Conservation (phyloP, 1,284 basidiomycete genomes). For the Trichosporon sp. region DNA sequence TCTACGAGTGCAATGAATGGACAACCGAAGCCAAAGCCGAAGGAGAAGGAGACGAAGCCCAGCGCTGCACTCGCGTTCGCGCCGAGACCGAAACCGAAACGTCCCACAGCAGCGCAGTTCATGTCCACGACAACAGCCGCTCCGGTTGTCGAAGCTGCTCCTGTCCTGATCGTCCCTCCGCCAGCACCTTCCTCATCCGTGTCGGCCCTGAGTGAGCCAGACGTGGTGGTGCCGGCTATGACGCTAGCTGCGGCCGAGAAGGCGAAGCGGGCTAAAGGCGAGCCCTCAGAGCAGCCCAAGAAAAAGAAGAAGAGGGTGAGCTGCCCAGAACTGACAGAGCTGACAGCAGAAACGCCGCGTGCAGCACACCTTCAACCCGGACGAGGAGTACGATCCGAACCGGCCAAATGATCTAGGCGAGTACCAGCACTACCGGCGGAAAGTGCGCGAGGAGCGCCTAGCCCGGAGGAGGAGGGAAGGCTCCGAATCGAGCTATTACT, state of each 20-base stretch:
- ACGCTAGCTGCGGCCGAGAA: slow-evolving; percentile 39
- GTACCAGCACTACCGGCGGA: slow-evolving; percentile 52
- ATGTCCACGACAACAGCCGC: slow-evolving; percentile 27
- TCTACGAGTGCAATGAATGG: not conserved
- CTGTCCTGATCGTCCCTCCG: slow-evolving; percentile 21
- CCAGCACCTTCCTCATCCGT: not conserved
- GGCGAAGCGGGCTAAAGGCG: slow-evolving; percentile 33
- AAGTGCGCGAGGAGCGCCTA: slow-evolving; percentile 44
- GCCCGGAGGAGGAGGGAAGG: slow-evolving; percentile 37
- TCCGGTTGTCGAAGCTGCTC: slow-evolving; percentile 25
- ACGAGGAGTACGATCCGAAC: slow-evolving; percentile 55
- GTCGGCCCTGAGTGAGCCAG: not conserved
- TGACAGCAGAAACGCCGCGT: slow-evolving; percentile 30
- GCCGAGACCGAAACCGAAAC: slow-evolving; percentile 42
- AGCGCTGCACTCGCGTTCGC: slow-evolving; percentile 54
- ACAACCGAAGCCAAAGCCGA: not conserved
- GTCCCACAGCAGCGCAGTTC: slow-evolving; percentile 24
- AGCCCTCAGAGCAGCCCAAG: slow-evolving; percentile 36
- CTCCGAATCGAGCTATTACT: slow-evolving; percentile 46
- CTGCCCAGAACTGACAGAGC: not conserved
- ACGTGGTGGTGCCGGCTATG: slow-evolving; percentile 49
- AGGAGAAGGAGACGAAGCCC: slow-evolving; percentile 27
- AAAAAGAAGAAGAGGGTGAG: slow-evolving; percentile 51
- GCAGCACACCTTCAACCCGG: slow-evolving; percentile 50
- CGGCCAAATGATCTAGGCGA: slow-evolving; percentile 55